Conservation (phyloP, 2,329 filamentous ascomycete genomes). For the Biscogniauxia sp. region DNA sequence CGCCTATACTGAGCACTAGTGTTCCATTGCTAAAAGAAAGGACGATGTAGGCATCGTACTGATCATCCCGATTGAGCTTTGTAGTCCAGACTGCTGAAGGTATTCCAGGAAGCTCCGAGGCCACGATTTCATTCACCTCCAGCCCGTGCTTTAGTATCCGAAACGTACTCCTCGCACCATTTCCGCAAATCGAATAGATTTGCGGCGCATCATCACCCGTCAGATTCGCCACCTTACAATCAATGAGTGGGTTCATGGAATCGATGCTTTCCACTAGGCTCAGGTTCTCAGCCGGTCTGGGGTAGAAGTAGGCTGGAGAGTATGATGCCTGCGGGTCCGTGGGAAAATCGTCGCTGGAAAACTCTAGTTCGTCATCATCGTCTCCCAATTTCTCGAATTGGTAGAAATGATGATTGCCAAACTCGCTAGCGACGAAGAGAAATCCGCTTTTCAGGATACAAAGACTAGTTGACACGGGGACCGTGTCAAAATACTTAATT, state of each 20-base stretch:
- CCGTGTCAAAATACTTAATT: constrained; percentile 97
- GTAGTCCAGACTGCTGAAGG: constrained; percentile 94
- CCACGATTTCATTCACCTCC: constrained; percentile 93
- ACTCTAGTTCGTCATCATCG: constrained; percentile 87
- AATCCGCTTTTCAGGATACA: constrained; percentile 96
- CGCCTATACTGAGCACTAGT: constrained; percentile 89
- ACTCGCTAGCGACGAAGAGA: constrained; percentile 87
- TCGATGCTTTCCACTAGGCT: constrained; percentile 81
- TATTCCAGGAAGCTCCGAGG: constrained; percentile 84
- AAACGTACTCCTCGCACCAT: constrained; percentile 85
- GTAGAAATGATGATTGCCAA: constrained; percentile 91
- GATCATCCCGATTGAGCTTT: constrained; percentile 75
- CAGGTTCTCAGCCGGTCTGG: constrained; percentile 76
- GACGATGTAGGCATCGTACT: constrained; percentile 94
- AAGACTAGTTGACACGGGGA: constrained; percentile 81
- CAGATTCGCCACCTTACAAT: constrained; percentile 88
- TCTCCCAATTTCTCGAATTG: constrained; percentile 97
- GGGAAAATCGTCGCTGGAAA: constrained; percentile 78
- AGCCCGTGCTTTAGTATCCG: constrained; percentile 89
- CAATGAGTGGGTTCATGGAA: constrained; percentile 86
- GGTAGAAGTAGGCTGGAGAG: constrained; percentile 80
- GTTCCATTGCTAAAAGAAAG: constrained; percentile 89
- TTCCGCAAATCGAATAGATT: constrained; percentile 90
- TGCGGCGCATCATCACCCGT: constrained; percentile 93
- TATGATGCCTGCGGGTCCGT: constrained; percentile 71